Evolutionary conservation across 2,329 filamentous ascomycete species (phyloP), one percentile per base, ranked within the genome.

Genomic region (Neofusicoccum sp.): DNA sequence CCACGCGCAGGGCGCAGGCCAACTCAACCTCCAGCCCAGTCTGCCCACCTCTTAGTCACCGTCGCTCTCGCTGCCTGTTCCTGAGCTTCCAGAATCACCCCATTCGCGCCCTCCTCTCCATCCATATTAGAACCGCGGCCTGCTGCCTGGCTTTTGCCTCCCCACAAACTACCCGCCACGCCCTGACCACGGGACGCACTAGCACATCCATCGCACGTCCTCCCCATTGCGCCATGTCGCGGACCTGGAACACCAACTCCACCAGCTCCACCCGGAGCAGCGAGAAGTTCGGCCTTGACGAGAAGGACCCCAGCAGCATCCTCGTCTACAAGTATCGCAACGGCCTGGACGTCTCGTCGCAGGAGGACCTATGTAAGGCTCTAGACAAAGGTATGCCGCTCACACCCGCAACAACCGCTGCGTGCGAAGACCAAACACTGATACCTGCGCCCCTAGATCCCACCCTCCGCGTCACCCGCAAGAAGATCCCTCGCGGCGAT

Each of bases 241-340:
- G 73, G 69, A 81, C 78, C 45, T 80, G 79, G 73, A 74, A 80
- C 65, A 78, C 76, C 52, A 71, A 73, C 50, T 80, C 79, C n/a
- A 79, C 79, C 34, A 73, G 73, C 59, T 72, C 67, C 59, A 67
- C 74, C 33, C 75, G 74, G 49, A 76, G 73, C 33, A 79, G 76
- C 58, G 75, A 71, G 61, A 76, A 78, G 45, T 81, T 81, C 64
- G 72, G 73, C 41, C 74, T 83, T 6, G 76, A 82, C 65, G 77
- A 79, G 56, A 71, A 76, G 48, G 75, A 80, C 71, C 73, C 66
- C 36, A 71, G 72, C 49, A 76, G 76, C 16, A 81, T 82, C 48
- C 70, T 83, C 29, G 76, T 81, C 44, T 82, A 81, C 70, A 74
- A 74, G 62, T 81, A 80, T 62, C 75, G 79, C 31, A 78, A 76